Percentiles rank a stretch among this genome's conserved stretches.
These are phyloP conservation scores for Sarcomyxa edulis DNA, from an alignment of 768 basidiomycete genomes.

Conservation along the genomic window DNA sequence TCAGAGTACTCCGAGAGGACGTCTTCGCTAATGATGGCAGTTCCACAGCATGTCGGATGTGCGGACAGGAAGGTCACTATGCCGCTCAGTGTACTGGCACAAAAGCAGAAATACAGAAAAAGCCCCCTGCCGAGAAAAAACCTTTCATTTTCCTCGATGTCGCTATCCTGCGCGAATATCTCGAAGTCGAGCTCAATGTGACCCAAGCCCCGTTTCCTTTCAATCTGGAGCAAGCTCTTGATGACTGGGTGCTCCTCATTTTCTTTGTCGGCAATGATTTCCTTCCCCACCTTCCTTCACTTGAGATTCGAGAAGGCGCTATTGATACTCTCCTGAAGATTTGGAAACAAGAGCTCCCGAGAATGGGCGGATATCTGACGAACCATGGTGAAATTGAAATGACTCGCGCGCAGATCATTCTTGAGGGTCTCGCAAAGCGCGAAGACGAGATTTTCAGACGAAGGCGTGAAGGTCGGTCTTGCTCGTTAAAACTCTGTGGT, in stretches of 20 bases:
- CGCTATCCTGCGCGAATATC: constrained; percentile 91
- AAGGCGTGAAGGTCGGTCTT: constrained; percentile 80
- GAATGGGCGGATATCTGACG: constrained; percentile 97
- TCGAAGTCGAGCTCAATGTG: constrained; percentile 91
- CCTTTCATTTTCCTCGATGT: constrained; percentile 99
- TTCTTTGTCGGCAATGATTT: constrained; percentile 99
- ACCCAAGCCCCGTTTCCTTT: constrained; percentile 77
- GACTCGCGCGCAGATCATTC: constrained; percentile 84
- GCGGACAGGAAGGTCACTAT: constrained; percentile 93
- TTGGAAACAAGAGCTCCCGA: constrained; percentile 88
- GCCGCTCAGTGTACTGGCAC: constrained; percentile 90
- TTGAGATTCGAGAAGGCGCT: constrained; percentile 99
- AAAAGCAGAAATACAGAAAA: constrained; percentile 64
- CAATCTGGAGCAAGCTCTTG: constrained; percentile 93
- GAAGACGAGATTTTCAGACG: constrained; percentile 95
- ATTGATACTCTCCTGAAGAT: constrained; percentile 96
- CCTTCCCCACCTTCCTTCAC: constrained; percentile 93
- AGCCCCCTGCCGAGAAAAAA: constrained; percentile 72
- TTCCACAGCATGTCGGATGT: constrained; percentile 78
- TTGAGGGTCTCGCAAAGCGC: constrained; percentile 88
- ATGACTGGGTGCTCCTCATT: constrained; percentile 99
- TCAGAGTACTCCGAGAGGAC: constrained; percentile 95
- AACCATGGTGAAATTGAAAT: constrained; percentile 89
- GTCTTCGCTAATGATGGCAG: constrained; percentile 85
- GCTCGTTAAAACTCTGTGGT: constrained; percentile 14